Evolutionary conservation across 2,329 filamentous ascomycete genomes (phyloP).

Genomic region (Curvularia sp.): DNA sequence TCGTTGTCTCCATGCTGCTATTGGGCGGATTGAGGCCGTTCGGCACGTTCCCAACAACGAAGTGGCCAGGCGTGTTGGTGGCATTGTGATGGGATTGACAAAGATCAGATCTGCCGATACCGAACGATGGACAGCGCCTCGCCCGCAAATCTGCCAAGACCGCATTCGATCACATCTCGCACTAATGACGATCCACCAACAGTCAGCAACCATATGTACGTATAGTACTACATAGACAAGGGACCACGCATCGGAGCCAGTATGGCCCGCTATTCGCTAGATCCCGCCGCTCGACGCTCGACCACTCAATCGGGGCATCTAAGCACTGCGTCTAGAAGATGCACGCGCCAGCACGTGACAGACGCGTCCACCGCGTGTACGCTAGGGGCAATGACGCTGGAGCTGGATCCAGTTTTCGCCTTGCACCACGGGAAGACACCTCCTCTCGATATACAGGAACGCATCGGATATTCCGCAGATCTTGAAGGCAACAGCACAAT

Average conservation of each 20-base stretch:
- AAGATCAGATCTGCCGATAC: constrained; percentile 25
- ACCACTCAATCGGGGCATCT: neutral
- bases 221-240: constrained; percentile 4
- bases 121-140: constrained; percentile 20
- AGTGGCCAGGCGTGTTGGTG: constrained; percentile 35
- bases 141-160: constrained; percentile 34
- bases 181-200: constrained; percentile 10
- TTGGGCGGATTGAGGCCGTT: constrained; percentile 28
- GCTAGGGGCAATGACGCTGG: constrained; percentile 25
- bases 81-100: constrained; percentile 36
- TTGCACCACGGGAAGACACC: neutral
- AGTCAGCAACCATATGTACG: constrained; percentile 3
- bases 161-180: constrained; percentile 21
- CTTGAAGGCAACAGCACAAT: neutral
- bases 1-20: constrained; percentile 26
- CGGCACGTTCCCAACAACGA: constrained; percentile 36
- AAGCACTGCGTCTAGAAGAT: neutral
- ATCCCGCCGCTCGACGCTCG: neutral
- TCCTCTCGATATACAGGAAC: constrained; percentile 17
- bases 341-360: constrained; percentile 24
- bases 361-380: constrained; percentile 23
- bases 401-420: neutral
- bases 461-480: constrained; percentile 11
- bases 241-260: neutral
- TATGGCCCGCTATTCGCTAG: neutral